Evolutionary conservation across 2,329 filamentous ascomycete species (phyloP).

Genomic region (Scedosporium boydii): DNA sequence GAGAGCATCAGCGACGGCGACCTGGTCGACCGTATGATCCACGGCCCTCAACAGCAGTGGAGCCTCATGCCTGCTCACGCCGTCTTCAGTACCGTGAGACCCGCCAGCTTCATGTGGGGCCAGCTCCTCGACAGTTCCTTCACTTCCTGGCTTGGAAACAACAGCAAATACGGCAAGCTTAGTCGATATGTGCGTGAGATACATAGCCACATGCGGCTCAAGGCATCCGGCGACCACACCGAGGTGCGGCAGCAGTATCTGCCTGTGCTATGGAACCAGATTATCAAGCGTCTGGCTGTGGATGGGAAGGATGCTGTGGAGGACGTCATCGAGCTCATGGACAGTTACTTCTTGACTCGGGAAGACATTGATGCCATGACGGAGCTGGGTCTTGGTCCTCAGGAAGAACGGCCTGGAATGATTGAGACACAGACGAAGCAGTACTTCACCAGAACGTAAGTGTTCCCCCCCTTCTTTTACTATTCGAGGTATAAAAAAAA

Average conservation of each 20-base stretch:
- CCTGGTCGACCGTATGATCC: slow-evolving; percentile 94
- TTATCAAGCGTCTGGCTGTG: slow-evolving; percentile 62
- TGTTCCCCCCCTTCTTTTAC: slow-evolving; percentile 17
- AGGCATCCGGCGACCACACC: slow-evolving; percentile 80
- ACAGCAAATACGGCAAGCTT: slow-evolving; percentile 75
- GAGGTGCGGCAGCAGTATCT: slow-evolving; percentile 93
- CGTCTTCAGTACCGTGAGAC: slow-evolving; percentile 87
- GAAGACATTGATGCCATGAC: slow-evolving; percentile 92
- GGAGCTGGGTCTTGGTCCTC: slow-evolving; percentile 81
- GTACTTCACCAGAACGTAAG: slow-evolving; percentile 79
- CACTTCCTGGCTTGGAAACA: slow-evolving; percentile 89
- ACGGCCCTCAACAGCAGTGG: slow-evolving; percentile 97
- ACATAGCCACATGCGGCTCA: slow-evolving; percentile 92
- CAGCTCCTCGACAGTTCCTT: slow-evolving; percentile 68
- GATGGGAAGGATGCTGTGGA: slow-evolving; percentile 77
- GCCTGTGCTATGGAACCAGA: slow-evolving; percentile 74
- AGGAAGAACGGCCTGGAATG: slow-evolving; percentile 64
- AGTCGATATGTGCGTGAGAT: slow-evolving; percentile 82
- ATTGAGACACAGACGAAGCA: slow-evolving; percentile 82
- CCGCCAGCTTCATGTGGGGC: slow-evolving; percentile 78
- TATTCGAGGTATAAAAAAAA: not conserved
- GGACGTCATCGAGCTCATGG: slow-evolving; percentile 89
- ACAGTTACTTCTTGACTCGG: slow-evolving; percentile 87
- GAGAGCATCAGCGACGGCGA: slow-evolving; percentile 97
- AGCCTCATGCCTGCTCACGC: slow-evolving; percentile 95